phyloP scores from a whole-genome alignment of 164 flowering plant species.

The Kalanchoe fedtschenkoi region DNA sequence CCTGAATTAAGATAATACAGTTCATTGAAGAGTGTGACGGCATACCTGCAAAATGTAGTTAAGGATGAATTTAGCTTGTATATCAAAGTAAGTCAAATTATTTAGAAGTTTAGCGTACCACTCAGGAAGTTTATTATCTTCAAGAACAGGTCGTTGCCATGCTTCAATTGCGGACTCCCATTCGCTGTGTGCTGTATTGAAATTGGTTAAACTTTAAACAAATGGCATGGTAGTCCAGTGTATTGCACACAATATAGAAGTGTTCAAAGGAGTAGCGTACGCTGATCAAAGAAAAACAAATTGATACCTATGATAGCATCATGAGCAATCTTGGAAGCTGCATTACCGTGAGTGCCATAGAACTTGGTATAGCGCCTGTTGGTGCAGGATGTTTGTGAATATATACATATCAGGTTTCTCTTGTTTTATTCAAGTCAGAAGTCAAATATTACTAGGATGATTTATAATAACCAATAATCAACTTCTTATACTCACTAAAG shows the following conservation, averaged over 20 bases:
- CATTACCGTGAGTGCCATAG: constrained; percentile 58
- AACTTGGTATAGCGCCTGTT: constrained; percentile 90
- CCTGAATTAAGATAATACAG: constrained; percentile 90
- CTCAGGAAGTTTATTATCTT: constrained; percentile 77
- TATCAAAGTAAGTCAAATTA: background rate
- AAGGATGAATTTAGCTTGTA: background rate
- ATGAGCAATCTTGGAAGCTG: constrained; percentile 71
- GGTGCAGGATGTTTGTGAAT: background rate
- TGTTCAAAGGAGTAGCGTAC: background rate
- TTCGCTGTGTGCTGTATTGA: constrained; percentile 37
- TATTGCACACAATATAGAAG: background rate
- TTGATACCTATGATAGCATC: constrained; percentile 36
- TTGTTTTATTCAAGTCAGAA: background rate
- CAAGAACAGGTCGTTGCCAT: constrained; percentile 82
- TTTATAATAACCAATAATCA: no score
- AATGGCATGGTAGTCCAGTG: background rate
- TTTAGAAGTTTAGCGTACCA: constrained; percentile 31
- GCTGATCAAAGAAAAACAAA: background rate
- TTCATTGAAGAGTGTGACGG: constrained; percentile 77
- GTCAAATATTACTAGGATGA: background rate
- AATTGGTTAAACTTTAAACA: background rate
- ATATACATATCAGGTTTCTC: background rate
- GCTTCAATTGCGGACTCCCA: constrained; percentile 85
- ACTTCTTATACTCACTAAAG: background rate
- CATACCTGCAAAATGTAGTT: constrained; percentile 49